phyloP scores from a whole-genome alignment of 2,329 filamentous ascomycete species.

The Mycosphaerella arachidis region DNA sequence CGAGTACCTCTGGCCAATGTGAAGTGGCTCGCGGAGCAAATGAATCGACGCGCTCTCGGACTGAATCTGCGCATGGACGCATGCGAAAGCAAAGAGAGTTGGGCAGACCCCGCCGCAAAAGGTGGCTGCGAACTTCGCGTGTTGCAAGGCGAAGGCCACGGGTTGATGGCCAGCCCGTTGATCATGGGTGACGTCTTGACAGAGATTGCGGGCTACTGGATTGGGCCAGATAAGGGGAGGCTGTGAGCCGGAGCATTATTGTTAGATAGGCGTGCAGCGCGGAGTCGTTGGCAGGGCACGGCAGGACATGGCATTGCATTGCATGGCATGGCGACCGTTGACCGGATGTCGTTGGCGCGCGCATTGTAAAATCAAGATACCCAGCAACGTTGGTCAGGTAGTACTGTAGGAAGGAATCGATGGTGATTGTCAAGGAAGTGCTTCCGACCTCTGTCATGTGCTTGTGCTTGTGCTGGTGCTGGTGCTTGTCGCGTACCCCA shows the following conservation, averaged over 20 bases:
- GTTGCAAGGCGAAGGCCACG: slow-evolving; percentile 86
- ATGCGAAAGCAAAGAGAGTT: slow-evolving; percentile 5
- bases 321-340: neutral
- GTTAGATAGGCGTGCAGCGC: neutral
- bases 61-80: slow-evolving; percentile 7
- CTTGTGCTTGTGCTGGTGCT: neutral
- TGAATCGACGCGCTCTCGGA: slow-evolving; percentile 49
- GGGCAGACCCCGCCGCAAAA: slow-evolving; percentile 2
- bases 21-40: slow-evolving; percentile 87
- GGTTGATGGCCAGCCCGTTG: slow-evolving; percentile 85
- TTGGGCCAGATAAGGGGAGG: slow-evolving; percentile 12
- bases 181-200: slow-evolving; percentile 95
- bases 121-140: slow-evolving; percentile 83
- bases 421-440: neutral
- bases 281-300: neutral
- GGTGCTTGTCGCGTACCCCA: neutral
- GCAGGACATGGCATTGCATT: no score
- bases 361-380: neutral
- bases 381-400: no score
- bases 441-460: neutral
- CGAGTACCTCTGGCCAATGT: slow-evolving; percentile 94
- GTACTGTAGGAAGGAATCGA: neutral
- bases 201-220: slow-evolving; percentile 90
- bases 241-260: slow-evolving; percentile 1
- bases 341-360: neutral